Evolutionary conservation across 768 basidiomycete genomes (phyloP), one percentile per base, ranked within the genome.

Genomic region (Boletus bicolor): DNA sequence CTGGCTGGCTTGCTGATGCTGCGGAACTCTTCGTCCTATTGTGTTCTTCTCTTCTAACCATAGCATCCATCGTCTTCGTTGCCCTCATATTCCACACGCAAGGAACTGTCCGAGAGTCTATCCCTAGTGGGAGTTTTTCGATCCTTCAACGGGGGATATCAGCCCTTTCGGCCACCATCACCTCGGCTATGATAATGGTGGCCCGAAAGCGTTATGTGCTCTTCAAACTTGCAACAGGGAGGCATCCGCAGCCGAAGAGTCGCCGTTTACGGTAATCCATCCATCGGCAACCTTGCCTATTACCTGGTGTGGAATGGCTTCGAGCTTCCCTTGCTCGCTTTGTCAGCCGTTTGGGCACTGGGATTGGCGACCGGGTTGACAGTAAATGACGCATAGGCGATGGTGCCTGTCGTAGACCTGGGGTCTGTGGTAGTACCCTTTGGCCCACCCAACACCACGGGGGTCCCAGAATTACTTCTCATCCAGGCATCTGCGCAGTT

Each of bases 101-200:
- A 39, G 9, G 5, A 34, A 15, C 2, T 35, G 4, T 4, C 15
- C 9, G 5, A 34, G 19, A 34, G 12, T 14, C 15, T 21, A 1
- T n/a, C 0, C 44, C 11, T 7, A n/a, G 28, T 7, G 14, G 30
- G 1, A 32, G 5, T 4, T 30, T 52, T 24, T 53, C 14, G n/a
- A 24, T 42, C 46, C 51, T 56, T 11, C 45, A 49, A 37, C 38
- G 44, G 8, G 19, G 1, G n/a, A 43, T 56, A 8, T 43, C 49
- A 2, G 21, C 49, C 5, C 49, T 56, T 7, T 45, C 54, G 37
- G 2, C 38, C 7, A 26, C 34, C 28, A 32, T 48, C 17, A 45
- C 57, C 5, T 58, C 53, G 12, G 48, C 51, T 11, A 26, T 58
- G 26, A 54, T 48, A 5, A 47, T 56, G 8, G 46, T 47, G 14